phyloP scores from a whole-genome alignment of 2,329 filamentous ascomycete species.

The Neobulgaria alba region DNA sequence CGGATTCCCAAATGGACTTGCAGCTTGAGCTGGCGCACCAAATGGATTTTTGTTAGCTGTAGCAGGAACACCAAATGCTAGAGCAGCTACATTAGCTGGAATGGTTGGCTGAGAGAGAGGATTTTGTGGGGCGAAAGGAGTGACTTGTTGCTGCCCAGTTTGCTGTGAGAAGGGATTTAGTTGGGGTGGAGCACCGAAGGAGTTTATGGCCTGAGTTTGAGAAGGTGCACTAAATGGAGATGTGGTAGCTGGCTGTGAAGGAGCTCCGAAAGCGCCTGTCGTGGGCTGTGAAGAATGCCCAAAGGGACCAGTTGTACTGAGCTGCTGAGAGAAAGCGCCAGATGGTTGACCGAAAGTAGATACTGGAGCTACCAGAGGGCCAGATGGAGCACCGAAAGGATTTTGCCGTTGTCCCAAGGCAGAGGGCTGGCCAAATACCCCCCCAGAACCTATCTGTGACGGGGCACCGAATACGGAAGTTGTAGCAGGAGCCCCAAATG shows the following conservation, averaged over 20 bases:
- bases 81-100: neutral
- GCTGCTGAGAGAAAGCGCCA: slow-evolving; percentile 25
- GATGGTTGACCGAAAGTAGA: slow-evolving; percentile 15
- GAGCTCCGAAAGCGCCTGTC: slow-evolving; percentile 28
- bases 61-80: slow-evolving; percentile 1
- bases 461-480: slow-evolving; percentile 29
- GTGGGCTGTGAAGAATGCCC: slow-evolving; percentile 25
- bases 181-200: slow-evolving; percentile 10
- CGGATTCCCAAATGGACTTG: slow-evolving; percentile 4
- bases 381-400: slow-evolving; percentile 18
- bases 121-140: neutral
- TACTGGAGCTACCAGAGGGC: slow-evolving; percentile 5
- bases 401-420: slow-evolving; percentile 16
- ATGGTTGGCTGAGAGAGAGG: neutral
- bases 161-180: slow-evolving; percentile 29
- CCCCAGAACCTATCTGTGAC: slow-evolving; percentile 1
- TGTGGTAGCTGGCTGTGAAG: slow-evolving; percentile 23
- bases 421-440: slow-evolving; percentile 7
- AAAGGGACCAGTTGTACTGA: slow-evolving; percentile 37
- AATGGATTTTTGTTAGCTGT: neutral
- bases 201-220: slow-evolving; percentile 8
- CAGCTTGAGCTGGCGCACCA: slow-evolving; percentile 1
- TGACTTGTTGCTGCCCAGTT: slow-evolving; percentile 4
- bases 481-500: slow-evolving; percentile 35
- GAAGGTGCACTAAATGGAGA: slow-evolving; percentile 38